Evolutionary conservation across 805 yeast species (phyloP), one percentile per base, ranked within the genome.

Genomic region (Jamesozyma piceae): DNA sequence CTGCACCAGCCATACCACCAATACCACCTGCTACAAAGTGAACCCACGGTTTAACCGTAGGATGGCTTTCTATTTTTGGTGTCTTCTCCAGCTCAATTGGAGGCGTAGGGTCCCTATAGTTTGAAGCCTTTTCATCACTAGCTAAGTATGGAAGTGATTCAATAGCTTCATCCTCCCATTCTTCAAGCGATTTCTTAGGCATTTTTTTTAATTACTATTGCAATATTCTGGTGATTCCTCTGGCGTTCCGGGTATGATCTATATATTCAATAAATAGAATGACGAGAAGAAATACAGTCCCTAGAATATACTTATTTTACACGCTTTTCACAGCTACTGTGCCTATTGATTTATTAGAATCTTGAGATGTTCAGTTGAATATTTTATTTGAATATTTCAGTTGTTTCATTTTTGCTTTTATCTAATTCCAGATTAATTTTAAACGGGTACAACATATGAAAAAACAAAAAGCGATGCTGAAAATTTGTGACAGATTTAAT

Each of bases 1-100:
- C 66, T 2, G 98, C 95, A 21, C 99, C 99, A 26, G 90, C 85
- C 97, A 92, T 92, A 14, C 98, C 99, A 28, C 97, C 99, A 21
- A 85, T 61, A 13, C 95, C 95, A 39, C 92, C 94, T 11, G 94
- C 89, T n/a, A 84, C 84, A 58, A 84, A 84, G 64, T 83, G 90
- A 5, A 82, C 87, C 90, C 74, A 71, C 27, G 75, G 74, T 43
- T 67, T 68, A 4, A 70, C 68, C 13, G 54, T 52, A n/a, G 52
- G 45, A 37, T 46, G 52, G 15, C 36, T 42, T 24, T 50, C 52
- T 26, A 39, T 30, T 29, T 39, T 39, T 17, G 39, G 38, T 24
- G 30, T 19, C 3, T 38, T 29, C 11, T 45, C 45, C 13, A 46
- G 48, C 20, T 47, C 44, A 29, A 51, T 60, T 6, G 64, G 37